phyloP scores from a whole-genome alignment of 495 filamentous ascomycete genomes.

The Ramalina peruviana region DNA sequence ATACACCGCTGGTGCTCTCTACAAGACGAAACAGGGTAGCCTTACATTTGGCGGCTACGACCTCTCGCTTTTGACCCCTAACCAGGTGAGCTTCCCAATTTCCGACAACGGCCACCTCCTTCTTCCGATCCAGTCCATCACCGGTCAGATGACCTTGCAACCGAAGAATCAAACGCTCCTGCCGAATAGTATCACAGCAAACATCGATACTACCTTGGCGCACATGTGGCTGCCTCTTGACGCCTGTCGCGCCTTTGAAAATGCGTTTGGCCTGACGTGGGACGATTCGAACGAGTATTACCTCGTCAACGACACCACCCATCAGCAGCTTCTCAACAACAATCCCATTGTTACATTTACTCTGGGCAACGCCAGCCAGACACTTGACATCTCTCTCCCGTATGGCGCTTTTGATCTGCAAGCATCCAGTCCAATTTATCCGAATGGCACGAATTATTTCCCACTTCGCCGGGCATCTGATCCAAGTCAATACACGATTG shows the following conservation, averaged over 20 bases:
- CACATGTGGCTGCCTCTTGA: constrained; percentile 38
- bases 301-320: constrained; percentile 33
- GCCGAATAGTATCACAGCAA: constrained; percentile 11
- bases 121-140: constrained; percentile 32
- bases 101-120: constrained; percentile 34
- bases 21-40: constrained; percentile 31
- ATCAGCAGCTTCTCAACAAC: constrained; percentile 26
- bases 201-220: constrained; percentile 40
- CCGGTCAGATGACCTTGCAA: constrained; percentile 1
- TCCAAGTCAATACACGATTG: constrained; percentile 37
- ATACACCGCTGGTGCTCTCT: constrained; percentile 41
- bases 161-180: constrained; percentile 2
- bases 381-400: constrained; percentile 35
- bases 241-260: constrained; percentile 37
- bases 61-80: constrained; percentile 33
- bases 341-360: constrained; percentile 37
- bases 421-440: constrained; percentile 20
- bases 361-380: constrained; percentile 25
- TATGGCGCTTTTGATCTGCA: constrained; percentile 39
- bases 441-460: constrained; percentile 31
- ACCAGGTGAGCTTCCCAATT: constrained; percentile 34
- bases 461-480: constrained; percentile 35
- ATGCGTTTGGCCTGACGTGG: constrained; percentile 34
- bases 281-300: constrained; percentile 33
- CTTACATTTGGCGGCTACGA: constrained; percentile 49